These are phyloP conservation scores for Cryoendolithus antarcticus DNA, from an alignment of 2,329 filamentous ascomycete species.

Conservation along the genomic window DNA sequence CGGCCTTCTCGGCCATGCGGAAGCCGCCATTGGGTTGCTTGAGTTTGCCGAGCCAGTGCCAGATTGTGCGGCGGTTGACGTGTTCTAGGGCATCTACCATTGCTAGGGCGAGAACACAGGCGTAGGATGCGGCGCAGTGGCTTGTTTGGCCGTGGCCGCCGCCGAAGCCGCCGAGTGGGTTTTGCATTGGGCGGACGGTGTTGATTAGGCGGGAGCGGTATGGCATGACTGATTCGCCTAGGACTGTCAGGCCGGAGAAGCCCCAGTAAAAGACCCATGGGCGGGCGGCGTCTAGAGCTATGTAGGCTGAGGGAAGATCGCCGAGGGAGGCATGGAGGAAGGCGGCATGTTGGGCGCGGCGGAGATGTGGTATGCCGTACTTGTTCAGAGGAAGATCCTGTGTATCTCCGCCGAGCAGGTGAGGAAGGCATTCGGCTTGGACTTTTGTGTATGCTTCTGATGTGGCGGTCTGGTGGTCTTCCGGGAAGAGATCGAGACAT, in stretches of 20 bases:
- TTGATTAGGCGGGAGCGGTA: slow-evolving; percentile 54
- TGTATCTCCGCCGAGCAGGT: slow-evolving; percentile 21
- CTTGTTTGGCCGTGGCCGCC: slow-evolving; percentile 85
- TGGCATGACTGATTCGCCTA: slow-evolving; percentile 58
- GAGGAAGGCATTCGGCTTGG: slow-evolving; percentile 14
- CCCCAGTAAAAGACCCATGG: slow-evolving; percentile 96
- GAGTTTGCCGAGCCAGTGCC: slow-evolving; percentile 76
- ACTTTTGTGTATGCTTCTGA: slow-evolving; percentile 4
- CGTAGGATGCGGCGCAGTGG: slow-evolving; percentile 83
- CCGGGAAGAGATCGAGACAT: slow-evolving; percentile 14
- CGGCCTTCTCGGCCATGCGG: slow-evolving; percentile 70
- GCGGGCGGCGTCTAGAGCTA: slow-evolving; percentile 68
- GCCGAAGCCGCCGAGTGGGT: slow-evolving; percentile 72
- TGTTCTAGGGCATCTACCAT: slow-evolving; percentile 65
- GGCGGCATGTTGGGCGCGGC: slow-evolving; percentile 45
- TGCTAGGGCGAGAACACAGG: slow-evolving; percentile 63
- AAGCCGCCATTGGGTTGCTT: slow-evolving; percentile 90
- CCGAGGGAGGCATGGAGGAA: slow-evolving; percentile 48
- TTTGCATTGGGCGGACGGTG: slow-evolving; percentile 73
- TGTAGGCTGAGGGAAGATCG: slow-evolving; percentile 56
- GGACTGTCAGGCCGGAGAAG: slow-evolving; percentile 57
- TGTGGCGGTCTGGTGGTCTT: slow-evolving; percentile 8
- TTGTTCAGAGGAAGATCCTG: slow-evolving; percentile 44
- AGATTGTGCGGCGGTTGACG: slow-evolving; percentile 74
- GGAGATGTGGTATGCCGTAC: slow-evolving; percentile 63